Conservation (phyloP, 1,284 basidiomycete species). For the Trichosporon sp. region DNA sequence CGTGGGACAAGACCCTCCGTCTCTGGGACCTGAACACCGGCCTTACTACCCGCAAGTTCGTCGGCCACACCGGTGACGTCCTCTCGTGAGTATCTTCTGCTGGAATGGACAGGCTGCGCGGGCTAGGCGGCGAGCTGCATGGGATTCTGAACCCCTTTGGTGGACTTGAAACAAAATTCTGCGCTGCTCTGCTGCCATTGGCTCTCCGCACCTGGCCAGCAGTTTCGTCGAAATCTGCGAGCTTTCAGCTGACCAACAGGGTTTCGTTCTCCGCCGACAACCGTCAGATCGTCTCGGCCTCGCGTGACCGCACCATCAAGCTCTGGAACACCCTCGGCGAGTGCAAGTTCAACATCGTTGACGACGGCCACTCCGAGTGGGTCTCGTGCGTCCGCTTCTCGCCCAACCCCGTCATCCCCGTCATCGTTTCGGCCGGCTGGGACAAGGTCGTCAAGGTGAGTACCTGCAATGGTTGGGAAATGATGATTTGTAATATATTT, state of each 20-base stretch:
- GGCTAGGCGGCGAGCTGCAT: neutral
- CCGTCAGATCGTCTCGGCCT: conserved; percentile 98
- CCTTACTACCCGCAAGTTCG: conserved; percentile 90
- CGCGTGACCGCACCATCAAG: conserved; percentile 96
- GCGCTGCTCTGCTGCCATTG: neutral
- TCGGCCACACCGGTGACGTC: conserved; percentile 97
- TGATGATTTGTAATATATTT: conserved; percentile 70
- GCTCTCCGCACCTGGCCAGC: conserved; percentile 12
- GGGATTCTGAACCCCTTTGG: neutral
- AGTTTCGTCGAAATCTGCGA: conserved; percentile 10
- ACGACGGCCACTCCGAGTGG: conserved; percentile 97
- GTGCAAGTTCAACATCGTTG: conserved; percentile 99
- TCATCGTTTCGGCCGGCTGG: conserved; percentile 99
- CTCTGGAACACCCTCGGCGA: conserved; percentile 99
- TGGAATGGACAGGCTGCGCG: neutral
- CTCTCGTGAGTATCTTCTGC: conserved; percentile 64
- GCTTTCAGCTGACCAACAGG: conserved; percentile 32
- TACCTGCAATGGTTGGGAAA: conserved; percentile 41
- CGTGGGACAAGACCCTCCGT: conserved; percentile 99
- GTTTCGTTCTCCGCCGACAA: conserved; percentile 98
- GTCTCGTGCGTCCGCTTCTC: conserved; percentile 99
- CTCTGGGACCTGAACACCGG: conserved; percentile 99
- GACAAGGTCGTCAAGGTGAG: conserved; percentile 99
- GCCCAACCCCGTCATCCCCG: conserved; percentile 96
- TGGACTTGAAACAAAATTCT: neutral